Percentiles rank a stretch among this genome's conserved stretches.
Conservation (phyloP, 2,329 filamentous ascomycete genomes). For the Diaporthe caulivora region DNA sequence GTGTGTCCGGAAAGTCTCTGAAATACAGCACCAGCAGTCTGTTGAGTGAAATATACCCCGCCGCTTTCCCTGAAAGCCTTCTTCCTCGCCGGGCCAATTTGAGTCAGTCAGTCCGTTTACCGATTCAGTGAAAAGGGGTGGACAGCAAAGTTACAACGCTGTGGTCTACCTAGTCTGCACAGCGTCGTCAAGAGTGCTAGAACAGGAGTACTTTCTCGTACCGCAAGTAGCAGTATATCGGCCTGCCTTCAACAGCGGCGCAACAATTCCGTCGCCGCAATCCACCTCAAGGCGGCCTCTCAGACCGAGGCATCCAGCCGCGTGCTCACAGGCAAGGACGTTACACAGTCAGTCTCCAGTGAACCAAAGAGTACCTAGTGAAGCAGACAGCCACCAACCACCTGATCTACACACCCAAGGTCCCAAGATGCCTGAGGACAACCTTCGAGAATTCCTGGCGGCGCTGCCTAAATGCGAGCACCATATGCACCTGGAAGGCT, state of each 20-base stretch:
- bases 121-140: conserved; percentile 20
- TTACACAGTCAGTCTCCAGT: background rate
- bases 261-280: background rate
- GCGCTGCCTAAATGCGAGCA: conserved; percentile 85
- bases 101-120: conserved; percentile 22
- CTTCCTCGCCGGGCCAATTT: conserved; percentile 7
- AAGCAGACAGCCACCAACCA: background rate
- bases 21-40: background rate
- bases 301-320: background rate
- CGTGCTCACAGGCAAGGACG: background rate
- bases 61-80: background rate
- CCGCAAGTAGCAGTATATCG: background rate
- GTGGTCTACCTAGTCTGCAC: background rate
- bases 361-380: background rate
- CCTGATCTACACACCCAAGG: conserved; percentile 28
- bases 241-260: background rate
- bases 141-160: conserved; percentile 1
- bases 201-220: background rate
- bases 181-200: background rate
- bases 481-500: conserved; percentile 84
- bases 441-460: conserved; percentile 70
- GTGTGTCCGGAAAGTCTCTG: background rate
- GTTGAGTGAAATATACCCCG: background rate
- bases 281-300: background rate
- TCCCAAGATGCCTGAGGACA: conserved; percentile 65